These are phyloP conservation scores for Rhizophagus prolifer DNA, from an alignment of 192 early-diverging fungal genomes.

Conservation along the genomic window DNA sequence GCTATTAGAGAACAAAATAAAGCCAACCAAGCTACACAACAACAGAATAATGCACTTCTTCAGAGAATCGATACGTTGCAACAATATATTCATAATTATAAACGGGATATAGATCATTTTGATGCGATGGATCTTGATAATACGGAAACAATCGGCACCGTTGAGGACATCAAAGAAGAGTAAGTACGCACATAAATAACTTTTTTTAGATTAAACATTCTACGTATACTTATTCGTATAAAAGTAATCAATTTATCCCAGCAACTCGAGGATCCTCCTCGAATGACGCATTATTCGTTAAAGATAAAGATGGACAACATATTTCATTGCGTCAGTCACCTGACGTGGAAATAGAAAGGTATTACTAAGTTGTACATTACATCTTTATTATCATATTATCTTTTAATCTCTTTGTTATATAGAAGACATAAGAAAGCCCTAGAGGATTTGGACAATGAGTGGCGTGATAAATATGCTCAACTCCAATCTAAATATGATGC, in stretches of 20 bases:
- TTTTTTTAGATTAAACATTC: not conserved
- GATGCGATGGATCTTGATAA: not conserved
- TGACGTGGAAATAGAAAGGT: not conserved
- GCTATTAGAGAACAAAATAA: conserved; percentile 13
- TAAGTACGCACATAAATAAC: not conserved
- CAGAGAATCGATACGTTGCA: not conserved
- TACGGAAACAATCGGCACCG: not conserved
- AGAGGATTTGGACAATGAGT: not conserved
- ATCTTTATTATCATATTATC: too few relatives aligned
- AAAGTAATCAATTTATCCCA: not conserved
- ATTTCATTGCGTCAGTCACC: not conserved
- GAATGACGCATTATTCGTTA: not conserved
- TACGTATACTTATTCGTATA: not conserved
- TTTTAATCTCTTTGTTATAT: not conserved
- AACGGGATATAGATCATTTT: not conserved
- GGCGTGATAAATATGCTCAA: not conserved
- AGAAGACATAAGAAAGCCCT: conserved; percentile 3
- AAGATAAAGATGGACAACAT: not conserved
- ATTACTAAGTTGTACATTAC: not conserved
- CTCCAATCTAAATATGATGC: conserved; percentile 4
- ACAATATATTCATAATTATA: not conserved
- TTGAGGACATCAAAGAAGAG: not conserved
- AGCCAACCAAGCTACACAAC: not conserved
- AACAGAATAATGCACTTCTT: not conserved
- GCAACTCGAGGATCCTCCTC: not conserved